Evolutionary conservation across 495 filamentous ascomycete species (phyloP), one percentile per base, ranked within the genome.

Genomic region (Hapsidospora chrysogenum): DNA sequence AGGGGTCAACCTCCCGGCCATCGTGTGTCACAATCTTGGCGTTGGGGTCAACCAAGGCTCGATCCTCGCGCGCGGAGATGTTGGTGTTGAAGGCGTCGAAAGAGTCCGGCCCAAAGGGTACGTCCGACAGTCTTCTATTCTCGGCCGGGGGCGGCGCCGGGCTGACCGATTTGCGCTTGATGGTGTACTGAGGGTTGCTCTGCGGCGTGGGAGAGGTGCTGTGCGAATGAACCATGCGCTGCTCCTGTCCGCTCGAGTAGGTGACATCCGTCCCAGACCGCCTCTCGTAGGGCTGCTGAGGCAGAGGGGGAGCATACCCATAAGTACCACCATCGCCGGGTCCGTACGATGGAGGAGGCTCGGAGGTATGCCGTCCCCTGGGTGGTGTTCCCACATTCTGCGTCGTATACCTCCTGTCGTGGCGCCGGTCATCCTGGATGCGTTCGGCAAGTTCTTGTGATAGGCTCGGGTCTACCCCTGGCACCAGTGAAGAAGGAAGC

Each of bases 81-180:
- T 37, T 48, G 16, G 81, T 80, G 43, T 87, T 86, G 48, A 83
- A 63, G 1, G 66, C 63, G 36, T 85, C 72, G 49, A 83, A 96
- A 11, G 80, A 83, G 49, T 96, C 89, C 0, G 92, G 89, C 13
- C 79, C 81, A 47, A 92, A 96, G 0, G 89, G 86, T 14, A 80
- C 60, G 8, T 68, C 73, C 0, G 78, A 78, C 1, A 67, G 50
- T 16, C 64, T 55, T 31, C 66, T 63, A 25, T 57, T 57, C 25
- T 66, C 61, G 8, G 61, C 55, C n/a, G 71, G 58, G 2, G 58
- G 56, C 3, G 82, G 83, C 8, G 69, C 66, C 1, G 82, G 80
- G 46, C 79, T 85, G 29, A 86, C 64, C 1, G 83, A 86, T 48
- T 89, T 87, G 16, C 80, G 68, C 22, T 63, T 64, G 20, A 75